A percentile compares a stretch with the other conserved stretches of the same genome.
phyloP scores from a whole-genome alignment of 2,329 filamentous ascomycete species.

The Beauveria sp. region DNA sequence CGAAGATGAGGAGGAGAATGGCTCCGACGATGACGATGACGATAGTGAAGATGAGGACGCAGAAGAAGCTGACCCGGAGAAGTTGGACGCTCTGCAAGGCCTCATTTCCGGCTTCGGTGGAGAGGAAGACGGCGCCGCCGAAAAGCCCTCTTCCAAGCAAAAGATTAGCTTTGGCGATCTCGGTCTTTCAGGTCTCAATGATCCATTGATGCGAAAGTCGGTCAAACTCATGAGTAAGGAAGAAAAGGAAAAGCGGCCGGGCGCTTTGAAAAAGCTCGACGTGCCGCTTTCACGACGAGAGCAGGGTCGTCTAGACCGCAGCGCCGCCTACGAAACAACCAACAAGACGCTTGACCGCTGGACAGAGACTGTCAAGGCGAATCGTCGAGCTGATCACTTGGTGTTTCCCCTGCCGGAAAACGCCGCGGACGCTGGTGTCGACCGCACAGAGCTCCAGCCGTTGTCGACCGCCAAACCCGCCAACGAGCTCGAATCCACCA shows the following conservation, averaged over 20 bases:
- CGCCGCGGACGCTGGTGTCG: conserved; percentile 51
- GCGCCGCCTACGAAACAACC: conserved; percentile 79
- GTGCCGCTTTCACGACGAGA: conserved; percentile 79
- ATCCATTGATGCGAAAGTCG: conserved; percentile 69
- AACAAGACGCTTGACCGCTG: conserved; percentile 86
- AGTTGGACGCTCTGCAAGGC: conserved; percentile 57
- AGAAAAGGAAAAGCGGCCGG: conserved; percentile 39
- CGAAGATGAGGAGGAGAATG: conserved; percentile 16
- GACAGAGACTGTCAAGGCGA: conserved; percentile 92
- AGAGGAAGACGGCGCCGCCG: conserved; percentile 41
- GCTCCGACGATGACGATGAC: conserved; percentile 38
- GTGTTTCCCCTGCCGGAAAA: conserved; percentile 77
- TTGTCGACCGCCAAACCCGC: conserved; percentile 55
- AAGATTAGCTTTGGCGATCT: conserved; percentile 73
- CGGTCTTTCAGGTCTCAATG: conserved; percentile 60
- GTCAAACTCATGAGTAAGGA: conserved; percentile 67
- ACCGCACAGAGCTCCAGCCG: conserved; percentile 57
- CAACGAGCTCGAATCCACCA: conserved; percentile 78
- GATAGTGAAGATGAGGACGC: conserved; percentile 42
- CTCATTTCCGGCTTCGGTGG: conserved; percentile 64
- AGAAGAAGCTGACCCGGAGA: conserved; percentile 45
- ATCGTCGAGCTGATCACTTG: conserved; percentile 83
- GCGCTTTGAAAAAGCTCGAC: conserved; percentile 59
- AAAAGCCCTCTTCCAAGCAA: conserved; percentile 41
- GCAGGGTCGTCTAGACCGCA: conserved; percentile 76